Conservation (phyloP, 768 basidiomycete species). For the Suillus paluster region DNA sequence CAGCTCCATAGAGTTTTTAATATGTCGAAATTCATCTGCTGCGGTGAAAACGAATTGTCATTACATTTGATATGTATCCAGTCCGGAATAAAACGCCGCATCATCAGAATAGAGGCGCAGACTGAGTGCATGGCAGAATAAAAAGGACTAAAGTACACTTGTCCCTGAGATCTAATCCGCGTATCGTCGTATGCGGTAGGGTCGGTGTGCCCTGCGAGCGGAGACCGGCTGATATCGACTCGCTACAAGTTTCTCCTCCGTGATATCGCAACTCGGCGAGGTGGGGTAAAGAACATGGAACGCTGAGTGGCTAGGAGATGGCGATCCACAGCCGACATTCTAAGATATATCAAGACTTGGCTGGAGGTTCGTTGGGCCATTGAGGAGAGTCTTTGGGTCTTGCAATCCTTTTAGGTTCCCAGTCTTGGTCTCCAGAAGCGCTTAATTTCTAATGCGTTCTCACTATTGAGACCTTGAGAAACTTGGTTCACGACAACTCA, state of each 20-base stretch:
- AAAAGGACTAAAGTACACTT: not conserved
- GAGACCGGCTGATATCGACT: not conserved
- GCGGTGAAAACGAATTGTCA: too few species aligned
- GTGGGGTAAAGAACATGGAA: too few species aligned
- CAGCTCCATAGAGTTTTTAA: too few species aligned
- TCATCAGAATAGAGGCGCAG: not conserved
- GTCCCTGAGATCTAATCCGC: not conserved
- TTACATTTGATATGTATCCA: too few species aligned
- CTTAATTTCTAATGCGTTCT: slow-evolving; percentile 60
- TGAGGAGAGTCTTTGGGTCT: slow-evolving; percentile 89
- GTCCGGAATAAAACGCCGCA: not conserved
- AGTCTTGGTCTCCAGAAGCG: slow-evolving; percentile 66
- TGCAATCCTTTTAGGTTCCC: slow-evolving; percentile 86
- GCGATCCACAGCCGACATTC: not conserved
- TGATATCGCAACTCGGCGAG: not conserved
- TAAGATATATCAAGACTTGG: slow-evolving; percentile 8
- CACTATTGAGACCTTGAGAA: slow-evolving; percentile 7
- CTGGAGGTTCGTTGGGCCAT: slow-evolving; percentile 69
- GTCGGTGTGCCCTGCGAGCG: not conserved
- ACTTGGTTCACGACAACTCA: slow-evolving; percentile 47
- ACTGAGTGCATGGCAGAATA: not conserved
- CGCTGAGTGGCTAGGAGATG: not conserved
- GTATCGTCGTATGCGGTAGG: not conserved
- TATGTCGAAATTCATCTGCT: too few species aligned
- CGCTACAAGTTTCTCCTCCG: not conserved